Conservation (phyloP, 768 basidiomycete species). For the Macrolepiota fuliginosa region DNA sequence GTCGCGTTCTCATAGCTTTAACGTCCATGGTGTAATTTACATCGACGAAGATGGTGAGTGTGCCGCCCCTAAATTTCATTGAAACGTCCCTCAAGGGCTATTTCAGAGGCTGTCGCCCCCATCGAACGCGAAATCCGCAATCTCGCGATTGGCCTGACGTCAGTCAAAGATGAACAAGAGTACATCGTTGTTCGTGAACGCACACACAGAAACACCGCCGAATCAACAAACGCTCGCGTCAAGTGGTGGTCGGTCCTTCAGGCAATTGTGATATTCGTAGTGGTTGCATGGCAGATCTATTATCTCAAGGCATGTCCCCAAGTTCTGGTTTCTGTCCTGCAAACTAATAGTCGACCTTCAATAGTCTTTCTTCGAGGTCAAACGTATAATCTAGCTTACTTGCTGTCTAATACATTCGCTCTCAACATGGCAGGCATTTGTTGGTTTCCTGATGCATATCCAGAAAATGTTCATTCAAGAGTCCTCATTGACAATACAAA, state of each 20-base stretch:
- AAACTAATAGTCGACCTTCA: not conserved
- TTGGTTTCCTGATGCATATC: not conserved
- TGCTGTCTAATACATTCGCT: slow-evolving; percentile 17
- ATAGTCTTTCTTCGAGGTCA: slow-evolving; percentile 89
- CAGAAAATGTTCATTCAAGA: not conserved
- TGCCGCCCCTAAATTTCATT: not conserved
- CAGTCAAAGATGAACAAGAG: slow-evolving; percentile 98
- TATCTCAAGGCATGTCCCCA: slow-evolving; percentile 73
- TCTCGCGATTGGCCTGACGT: slow-evolving; percentile 73
- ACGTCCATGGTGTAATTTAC: slow-evolving; percentile 96
- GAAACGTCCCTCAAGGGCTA: not conserved
- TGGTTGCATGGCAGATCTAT: slow-evolving; percentile 97
- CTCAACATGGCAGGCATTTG: not conserved
- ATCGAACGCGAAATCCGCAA: slow-evolving; percentile 94
- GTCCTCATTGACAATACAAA: not conserved
- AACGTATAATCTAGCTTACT: slow-evolving; percentile 68
- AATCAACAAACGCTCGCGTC: slow-evolving; percentile 90
- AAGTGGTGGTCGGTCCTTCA: slow-evolving; percentile 99
- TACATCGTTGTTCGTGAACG: slow-evolving; percentile 95
- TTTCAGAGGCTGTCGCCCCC: slow-evolving; percentile 82
- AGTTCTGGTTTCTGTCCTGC: not conserved
- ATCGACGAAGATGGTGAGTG: slow-evolving; percentile 84
- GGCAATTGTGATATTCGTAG: slow-evolving; percentile 78
- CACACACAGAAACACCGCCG: slow-evolving; percentile 91
- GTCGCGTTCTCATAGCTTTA: slow-evolving; percentile 61